Evolutionary conservation across 306 rosid genomes (phyloP).

Genomic region (Malus fusca): DNA sequence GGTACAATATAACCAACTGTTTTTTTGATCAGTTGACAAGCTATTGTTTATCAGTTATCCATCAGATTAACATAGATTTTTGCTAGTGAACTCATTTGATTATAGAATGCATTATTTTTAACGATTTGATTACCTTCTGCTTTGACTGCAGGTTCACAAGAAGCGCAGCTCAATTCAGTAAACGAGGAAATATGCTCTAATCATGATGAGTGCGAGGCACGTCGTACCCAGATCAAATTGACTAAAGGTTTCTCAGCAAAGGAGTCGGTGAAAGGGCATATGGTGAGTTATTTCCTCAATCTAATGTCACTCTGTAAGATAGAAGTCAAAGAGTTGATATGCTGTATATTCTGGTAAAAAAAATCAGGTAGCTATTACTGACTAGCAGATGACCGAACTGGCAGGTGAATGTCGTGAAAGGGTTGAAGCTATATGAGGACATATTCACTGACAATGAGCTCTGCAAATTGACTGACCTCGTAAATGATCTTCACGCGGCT

Average conservation of each 20-base stretch:
- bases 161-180: slow-evolving; percentile 42
- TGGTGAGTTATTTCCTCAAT: slow-evolving; percentile 59
- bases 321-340: not conserved
- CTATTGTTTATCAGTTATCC: not conserved
- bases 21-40: not conserved
- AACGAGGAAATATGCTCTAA: slow-evolving; percentile 52
- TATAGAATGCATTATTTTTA: not conserved
- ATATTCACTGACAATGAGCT: slow-evolving; percentile 67
- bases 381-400: slow-evolving; percentile 26
- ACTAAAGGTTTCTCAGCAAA: slow-evolving; percentile 96
- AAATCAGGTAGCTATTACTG: slow-evolving; percentile 15
- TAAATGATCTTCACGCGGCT: slow-evolving; percentile 64
- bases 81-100: not conserved
- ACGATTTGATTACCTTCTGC: not conserved
- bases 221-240: slow-evolving; percentile 63
- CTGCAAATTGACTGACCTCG: slow-evolving; percentile 59
- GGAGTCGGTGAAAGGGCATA: slow-evolving; percentile 83
- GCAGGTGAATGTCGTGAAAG: slow-evolving; percentile 98
- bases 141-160: slow-evolving; percentile 66
- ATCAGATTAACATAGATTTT: not conserved
- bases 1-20: not conserved
- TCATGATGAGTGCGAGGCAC: slow-evolving; percentile 88
- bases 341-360: not conserved
- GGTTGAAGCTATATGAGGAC: slow-evolving; percentile 79
- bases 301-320: not conserved